Percentiles rank a stretch among this genome's conserved stretches.
Conservation (phyloP, 1,284 basidiomycete species). For the Leccinum griseonigrum region DNA sequence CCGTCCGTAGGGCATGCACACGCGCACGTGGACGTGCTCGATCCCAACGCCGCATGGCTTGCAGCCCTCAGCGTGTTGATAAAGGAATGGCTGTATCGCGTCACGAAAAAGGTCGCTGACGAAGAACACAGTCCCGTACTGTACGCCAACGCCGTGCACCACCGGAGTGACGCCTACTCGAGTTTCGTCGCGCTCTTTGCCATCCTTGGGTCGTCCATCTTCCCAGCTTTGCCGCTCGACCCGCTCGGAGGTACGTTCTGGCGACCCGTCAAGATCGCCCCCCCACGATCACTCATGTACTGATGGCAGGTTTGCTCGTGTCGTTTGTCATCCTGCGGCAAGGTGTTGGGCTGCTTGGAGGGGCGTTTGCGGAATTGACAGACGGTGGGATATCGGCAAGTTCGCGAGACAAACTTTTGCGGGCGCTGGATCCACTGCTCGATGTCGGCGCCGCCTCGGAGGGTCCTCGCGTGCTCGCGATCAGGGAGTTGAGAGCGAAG, state of each 20-base stretch:
- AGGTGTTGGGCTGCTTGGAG: constrained; percentile 69
- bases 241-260: constrained; percentile 78
- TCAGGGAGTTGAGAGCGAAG: constrained; percentile 71
- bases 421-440: constrained; percentile 55
- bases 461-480: constrained; percentile 41
- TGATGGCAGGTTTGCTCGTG: constrained; percentile 69
- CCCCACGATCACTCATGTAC: constrained; percentile 12
- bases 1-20: constrained; percentile 52
- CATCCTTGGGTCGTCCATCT: constrained; percentile 83
- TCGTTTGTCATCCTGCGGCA: constrained; percentile 88
- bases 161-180: constrained; percentile 92
- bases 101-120: constrained; percentile 85
- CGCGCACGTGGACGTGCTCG: constrained; percentile 60
- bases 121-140: constrained; percentile 90
- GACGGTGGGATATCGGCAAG: constrained; percentile 76
- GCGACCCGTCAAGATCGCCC: background rate
- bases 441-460: constrained; percentile 8
- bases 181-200: constrained; percentile 86
- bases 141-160: constrained; percentile 90
- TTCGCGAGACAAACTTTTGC: constrained; percentile 53
- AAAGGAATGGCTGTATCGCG: constrained; percentile 93
- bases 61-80: constrained; percentile 76
- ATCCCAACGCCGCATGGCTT: constrained; percentile 97
- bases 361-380: constrained; percentile 80
- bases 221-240: constrained; percentile 87